Evolutionary conservation across 2,329 filamentous ascomycete genomes (phyloP), one percentile per base, ranked within the genome.

Genomic region (Zymoseptoria brevis): DNA sequence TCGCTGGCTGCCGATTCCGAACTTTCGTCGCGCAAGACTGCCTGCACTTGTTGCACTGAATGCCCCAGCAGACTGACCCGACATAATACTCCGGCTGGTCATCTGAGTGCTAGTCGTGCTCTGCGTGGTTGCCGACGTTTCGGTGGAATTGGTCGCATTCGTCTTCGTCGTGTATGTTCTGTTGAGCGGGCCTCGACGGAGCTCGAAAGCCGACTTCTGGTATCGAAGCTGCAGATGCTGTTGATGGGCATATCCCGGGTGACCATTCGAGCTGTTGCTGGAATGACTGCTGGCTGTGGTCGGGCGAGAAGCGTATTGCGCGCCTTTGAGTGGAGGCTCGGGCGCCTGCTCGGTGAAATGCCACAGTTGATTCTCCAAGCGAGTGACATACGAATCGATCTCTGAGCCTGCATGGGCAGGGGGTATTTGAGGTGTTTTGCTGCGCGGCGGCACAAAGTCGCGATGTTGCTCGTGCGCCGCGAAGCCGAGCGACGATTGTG

Each of bases 31-130:
- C 29, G 91, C 92, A 64, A 95, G 84, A 75, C 93, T 97, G 57
- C 92, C 94, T 16, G 94, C 94, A 75, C 94, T 97, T 16, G 94
- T 97, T 55, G 91, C 89, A 73, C 93, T 97, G 74, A 96, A 90
- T 11, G 83, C 93, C 55, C 92, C 87, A 0, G 94, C 94, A 56
- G 94, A 97, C 56, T 84, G 82, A 2, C 93, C 94, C 72, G 93
- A 97, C 93, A 96, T 96, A 50, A 99, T 74, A 68, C 90, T 97
- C 67, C 87, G 85, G 66, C 87, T 86, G 16, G 90, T 96, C 71
- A 85, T 86, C 66, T 89, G 85, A 0, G 88, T 92, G 64, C 87
- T 89, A 49, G 81, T 83, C 64, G 84, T 84, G 66, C 87, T 92
- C 64, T 87, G 85, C 55, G 85, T 72, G 5, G 70, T 71, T 7